Conservation (phyloP, 768 basidiomycete species). For the Tulasnella sp. region DNA sequence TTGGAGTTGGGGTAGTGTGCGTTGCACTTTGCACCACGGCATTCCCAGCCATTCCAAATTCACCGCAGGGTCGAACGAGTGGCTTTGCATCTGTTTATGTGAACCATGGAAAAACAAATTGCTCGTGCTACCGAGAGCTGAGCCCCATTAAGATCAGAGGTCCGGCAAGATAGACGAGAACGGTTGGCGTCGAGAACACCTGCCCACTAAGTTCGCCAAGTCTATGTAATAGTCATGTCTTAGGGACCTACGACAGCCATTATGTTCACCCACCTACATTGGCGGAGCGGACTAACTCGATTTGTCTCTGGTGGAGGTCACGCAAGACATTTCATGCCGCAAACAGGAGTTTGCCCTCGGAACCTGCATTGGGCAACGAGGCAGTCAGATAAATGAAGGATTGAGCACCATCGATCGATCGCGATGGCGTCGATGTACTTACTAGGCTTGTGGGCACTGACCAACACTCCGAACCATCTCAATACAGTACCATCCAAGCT, state of each 20-base stretch:
- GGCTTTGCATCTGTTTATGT: background rate
- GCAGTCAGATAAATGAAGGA: background rate
- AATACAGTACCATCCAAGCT: too few relatives aligned
- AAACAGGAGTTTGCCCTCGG: background rate
- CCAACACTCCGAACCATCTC: too few relatives aligned
- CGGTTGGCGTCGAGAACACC: background rate
- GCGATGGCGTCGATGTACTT: background rate
- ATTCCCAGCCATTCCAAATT: background rate
- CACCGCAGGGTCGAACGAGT: background rate
- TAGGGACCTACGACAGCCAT: background rate
- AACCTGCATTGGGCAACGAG: background rate
- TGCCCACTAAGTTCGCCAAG: background rate
- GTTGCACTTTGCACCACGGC: background rate
- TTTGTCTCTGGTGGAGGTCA: background rate
- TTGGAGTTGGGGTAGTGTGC: too few relatives aligned
- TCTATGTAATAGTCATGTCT: constrained; percentile 7
- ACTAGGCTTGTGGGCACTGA: too few relatives aligned
- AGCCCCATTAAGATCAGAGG: background rate
- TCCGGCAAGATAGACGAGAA: background rate
- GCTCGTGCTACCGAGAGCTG: background rate
- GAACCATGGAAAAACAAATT: background rate
- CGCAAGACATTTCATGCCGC: background rate
- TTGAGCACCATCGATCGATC: background rate
- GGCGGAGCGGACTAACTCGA: background rate
- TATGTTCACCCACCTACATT: background rate